Evolutionary conservation across 148 eudicot species (phyloP).

Genomic region (Oxyria digyna): DNA sequence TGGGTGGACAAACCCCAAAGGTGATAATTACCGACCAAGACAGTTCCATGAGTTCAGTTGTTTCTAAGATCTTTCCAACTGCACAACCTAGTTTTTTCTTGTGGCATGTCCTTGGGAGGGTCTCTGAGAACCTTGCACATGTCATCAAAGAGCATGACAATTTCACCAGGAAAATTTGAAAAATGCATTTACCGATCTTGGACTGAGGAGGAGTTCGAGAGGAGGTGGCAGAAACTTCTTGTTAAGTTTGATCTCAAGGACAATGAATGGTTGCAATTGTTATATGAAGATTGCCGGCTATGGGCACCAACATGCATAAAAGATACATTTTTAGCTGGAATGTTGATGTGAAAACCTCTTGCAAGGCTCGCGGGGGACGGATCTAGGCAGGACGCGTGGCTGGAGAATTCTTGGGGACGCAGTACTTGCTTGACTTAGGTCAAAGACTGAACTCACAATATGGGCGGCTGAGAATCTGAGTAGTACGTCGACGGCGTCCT

Average conservation of each 20-base stretch:
- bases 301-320: conserved; percentile 79
- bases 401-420: no score
- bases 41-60: conserved; percentile 34
- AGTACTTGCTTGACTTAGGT: no score
- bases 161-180: conserved; percentile 53
- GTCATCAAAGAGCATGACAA: conserved; percentile 58
- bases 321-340: conserved; percentile 65
- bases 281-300: conserved; percentile 52
- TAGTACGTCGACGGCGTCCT: no score
- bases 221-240: conserved; percentile 75
- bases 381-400: no score
- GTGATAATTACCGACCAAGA: conserved; percentile 71
- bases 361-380: no score
- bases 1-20: conserved; percentile 86
- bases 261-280: conserved; percentile 49
- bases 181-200: conserved; percentile 77
- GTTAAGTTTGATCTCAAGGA: conserved; percentile 55
- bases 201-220: conserved; percentile 72
- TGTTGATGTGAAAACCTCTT: no score
- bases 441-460: no score
- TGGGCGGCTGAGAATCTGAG: no score
- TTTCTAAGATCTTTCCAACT: conserved; percentile 60
- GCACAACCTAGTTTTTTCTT: conserved; percentile 57
- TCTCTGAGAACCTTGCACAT: conserved; percentile 56
- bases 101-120: conserved; percentile 74